Evolutionary conservation across 1,284 basidiomycete species (phyloP).

Genomic region (Fomitopsis palustris): DNA sequence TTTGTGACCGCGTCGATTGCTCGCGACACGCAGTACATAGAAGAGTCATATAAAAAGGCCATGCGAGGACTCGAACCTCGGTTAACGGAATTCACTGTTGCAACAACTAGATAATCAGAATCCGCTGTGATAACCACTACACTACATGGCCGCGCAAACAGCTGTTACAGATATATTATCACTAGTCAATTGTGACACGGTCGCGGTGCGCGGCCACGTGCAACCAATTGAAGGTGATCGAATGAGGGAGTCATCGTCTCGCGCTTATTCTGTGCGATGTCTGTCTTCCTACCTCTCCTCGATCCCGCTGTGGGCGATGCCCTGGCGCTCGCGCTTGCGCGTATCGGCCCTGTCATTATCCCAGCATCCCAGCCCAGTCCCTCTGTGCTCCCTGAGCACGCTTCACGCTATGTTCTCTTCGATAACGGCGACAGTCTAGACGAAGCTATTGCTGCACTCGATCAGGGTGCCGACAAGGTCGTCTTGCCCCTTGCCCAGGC

Average conservation of each 20-base stretch:
- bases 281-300: constrained; percentile 60
- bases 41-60: constrained; percentile 3
- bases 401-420: constrained; percentile 50
- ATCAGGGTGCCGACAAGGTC: constrained; percentile 75
- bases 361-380: constrained; percentile 31
- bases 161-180: neutral
- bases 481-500: constrained; percentile 67
- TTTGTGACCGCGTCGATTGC: no score
- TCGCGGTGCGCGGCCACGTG: neutral
- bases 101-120: constrained; percentile 23
- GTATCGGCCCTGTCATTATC: constrained; percentile 75
- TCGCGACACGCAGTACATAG: no score
- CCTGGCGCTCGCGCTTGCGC: constrained; percentile 59
- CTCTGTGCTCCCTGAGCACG: constrained; percentile 28
- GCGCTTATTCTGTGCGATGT: constrained; percentile 33
- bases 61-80: constrained; percentile 19
- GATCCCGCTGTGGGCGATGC: constrained; percentile 42
- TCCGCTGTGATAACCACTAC: constrained; percentile 23
- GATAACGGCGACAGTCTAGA: constrained; percentile 53
- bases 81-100: constrained; percentile 8
- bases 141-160: constrained; percentile 7
- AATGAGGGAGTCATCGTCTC: neutral
- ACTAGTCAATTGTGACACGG: neutral
- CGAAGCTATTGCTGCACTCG: constrained; percentile 64
- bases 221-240: neutral